phyloP scores from a whole-genome alignment of 169 alveolate genomes.

The Plasmodium relictum region DNA sequence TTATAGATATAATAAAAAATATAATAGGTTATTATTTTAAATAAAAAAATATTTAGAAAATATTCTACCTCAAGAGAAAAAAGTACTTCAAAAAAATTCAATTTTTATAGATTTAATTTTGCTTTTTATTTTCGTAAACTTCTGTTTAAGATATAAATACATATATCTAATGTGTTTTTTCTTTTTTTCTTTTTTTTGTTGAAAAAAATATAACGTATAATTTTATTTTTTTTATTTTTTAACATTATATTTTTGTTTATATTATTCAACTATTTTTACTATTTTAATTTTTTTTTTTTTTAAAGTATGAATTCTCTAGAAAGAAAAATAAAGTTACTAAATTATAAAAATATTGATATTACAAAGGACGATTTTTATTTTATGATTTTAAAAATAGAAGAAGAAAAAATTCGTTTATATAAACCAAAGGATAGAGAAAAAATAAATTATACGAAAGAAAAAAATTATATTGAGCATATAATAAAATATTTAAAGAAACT shows the following conservation, averaged over 20 bases:
- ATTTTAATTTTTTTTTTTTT: neutral
- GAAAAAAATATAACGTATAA: too few relatives aligned
- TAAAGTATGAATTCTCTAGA: slow-evolving; percentile 49
- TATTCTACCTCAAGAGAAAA: too few relatives aligned
- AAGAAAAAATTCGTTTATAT: slow-evolving; percentile 65
- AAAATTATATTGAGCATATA: slow-evolving; percentile 65
- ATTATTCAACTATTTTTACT: neutral
- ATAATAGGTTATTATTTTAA: too few relatives aligned
- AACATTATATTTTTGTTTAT: neutral
- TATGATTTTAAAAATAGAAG: slow-evolving; percentile 65
- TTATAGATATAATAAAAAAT: too few relatives aligned
- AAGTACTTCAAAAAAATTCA: too few relatives aligned
- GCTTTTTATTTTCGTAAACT: too few relatives aligned
- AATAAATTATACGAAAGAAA: slow-evolving; percentile 59
- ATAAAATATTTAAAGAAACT: slow-evolving; percentile 58
- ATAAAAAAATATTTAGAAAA: too few relatives aligned
- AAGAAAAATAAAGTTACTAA: slow-evolving; percentile 46
- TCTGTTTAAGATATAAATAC: too few relatives aligned
- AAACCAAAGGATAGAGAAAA: slow-evolving; percentile 76
- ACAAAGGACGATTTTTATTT: slow-evolving; percentile 52
- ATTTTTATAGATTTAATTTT: too few relatives aligned
- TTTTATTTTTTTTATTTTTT: neutral
- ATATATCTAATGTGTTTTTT: too few relatives aligned
- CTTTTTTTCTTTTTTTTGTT: too few relatives aligned
- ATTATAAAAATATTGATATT: slow-evolving; percentile 24